Base-by-base conservation (phyloP, 2,329 filamentous ascomycete genomes). In the Paecilomyces niveus region DNA sequence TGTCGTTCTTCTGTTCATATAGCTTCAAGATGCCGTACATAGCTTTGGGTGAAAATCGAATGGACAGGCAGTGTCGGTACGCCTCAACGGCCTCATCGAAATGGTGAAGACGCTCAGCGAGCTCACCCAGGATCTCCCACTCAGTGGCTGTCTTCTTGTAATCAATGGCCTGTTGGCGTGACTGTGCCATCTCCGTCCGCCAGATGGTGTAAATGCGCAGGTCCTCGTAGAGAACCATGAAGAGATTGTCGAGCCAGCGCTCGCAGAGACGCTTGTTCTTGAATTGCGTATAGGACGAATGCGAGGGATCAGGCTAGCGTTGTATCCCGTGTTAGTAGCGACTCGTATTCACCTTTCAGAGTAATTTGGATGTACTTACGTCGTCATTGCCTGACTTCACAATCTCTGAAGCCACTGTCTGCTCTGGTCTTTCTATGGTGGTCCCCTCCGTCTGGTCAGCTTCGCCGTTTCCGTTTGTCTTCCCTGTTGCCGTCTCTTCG, bases 151-250 rank as follows among this genome's bases (percentile, higher is more conserved):
- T 94, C 78, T 97, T 99, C 77, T 94, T 94, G 79, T 97, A 99
- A 64, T 95, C 88, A 74, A 96, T 87, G 62, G 93, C 89, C 74
- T 97, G 93, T 57, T 93, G 90, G 22, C 90, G 88, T 72, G 92
- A 97, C 72, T 97, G 93, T 0, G 92, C 90, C 85, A 97, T 94
- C 73, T 99, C 94, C 0, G 94, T 97, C 58, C 94, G 88, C 94
- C 94, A 99, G 74, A 99, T 99, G 11, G 94, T 99, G 80, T 99
- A 99, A 53, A 99, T 93, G 54, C 94, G 90, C 18, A 99, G 83
- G 70, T 99, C 94, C 74, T 99, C 94, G 73, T 99, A 99, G 2
- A 99, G 83, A 0, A 97, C 94, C 94, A 99, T 99, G 79, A 99
- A 99, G 22, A 99, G 83, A 68, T 96, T 97, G 75, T 99, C 94